These are phyloP conservation scores for button mushroom (Agaricus bisporus) DNA, from an alignment of 768 basidiomycete genomes.

Conservation along the genomic window DNA sequence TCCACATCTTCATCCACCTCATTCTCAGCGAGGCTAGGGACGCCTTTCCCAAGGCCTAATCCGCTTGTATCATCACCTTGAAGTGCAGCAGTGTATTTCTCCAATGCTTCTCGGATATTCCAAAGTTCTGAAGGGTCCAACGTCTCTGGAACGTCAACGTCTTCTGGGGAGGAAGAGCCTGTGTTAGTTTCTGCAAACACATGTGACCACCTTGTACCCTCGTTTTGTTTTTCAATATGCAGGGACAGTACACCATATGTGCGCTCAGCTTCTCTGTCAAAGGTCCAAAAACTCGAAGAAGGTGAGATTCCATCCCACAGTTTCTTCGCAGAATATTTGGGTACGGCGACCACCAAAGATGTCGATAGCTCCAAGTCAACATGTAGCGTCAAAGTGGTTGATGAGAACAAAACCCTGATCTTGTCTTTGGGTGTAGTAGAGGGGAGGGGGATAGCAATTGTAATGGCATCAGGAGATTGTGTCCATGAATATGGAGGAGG, in stretches of 20 bases:
- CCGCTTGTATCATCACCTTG: conserved; percentile 56
- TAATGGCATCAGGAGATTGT: conserved; percentile 78
- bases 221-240: conserved; percentile 82
- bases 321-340: conserved; percentile 52
- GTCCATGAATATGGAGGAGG: conserved; percentile 92
- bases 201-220: conserved; percentile 81
- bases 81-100: conserved; percentile 76
- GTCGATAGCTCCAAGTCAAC: conserved; percentile 32
- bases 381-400: conserved; percentile 59
- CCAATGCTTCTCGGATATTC: conserved; percentile 72
- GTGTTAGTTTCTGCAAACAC: conserved; percentile 61
- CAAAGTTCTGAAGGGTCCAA: conserved; percentile 80
- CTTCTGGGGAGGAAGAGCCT: conserved; percentile 28
- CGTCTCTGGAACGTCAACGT: conserved; percentile 79
- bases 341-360: conserved; percentile 30
- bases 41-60: conserved; percentile 56
- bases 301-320: conserved; percentile 81
- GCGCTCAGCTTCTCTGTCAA: conserved; percentile 71
- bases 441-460: conserved; percentile 80
- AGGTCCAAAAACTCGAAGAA: conserved; percentile 88
- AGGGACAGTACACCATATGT: conserved; percentile 69
- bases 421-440: conserved; percentile 53
- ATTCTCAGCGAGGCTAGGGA: conserved; percentile 80
- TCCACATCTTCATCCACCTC: conserved; percentile 93
- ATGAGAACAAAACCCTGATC: conserved; percentile 65